Percentiles rank a stretch among this genome's conserved stretches.
These are phyloP conservation scores for Lactifluus echinatus DNA, from an alignment of 768 basidiomycete genomes.

Conservation along the genomic window DNA sequence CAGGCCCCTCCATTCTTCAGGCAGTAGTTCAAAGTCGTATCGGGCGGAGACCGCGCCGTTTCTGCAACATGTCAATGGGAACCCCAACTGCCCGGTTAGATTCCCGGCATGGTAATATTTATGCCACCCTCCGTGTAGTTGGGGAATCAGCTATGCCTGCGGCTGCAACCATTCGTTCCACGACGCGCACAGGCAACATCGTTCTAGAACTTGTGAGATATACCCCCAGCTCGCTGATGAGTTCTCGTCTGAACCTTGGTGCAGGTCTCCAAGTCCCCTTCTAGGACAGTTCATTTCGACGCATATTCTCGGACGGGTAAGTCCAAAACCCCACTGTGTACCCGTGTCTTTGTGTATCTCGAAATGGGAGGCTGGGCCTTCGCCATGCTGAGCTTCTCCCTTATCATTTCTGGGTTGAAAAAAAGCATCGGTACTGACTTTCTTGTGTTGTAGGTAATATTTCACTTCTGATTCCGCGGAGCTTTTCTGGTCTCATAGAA, in stretches of 20 bases:
- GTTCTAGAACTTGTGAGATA: constrained; percentile 13
- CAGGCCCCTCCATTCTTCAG: neutral
- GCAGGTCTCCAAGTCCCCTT: constrained; percentile 10
- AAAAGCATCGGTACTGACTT: constrained; percentile 9
- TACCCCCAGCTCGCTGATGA: neutral
- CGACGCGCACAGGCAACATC: constrained; percentile 12
- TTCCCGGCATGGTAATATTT: constrained; percentile 9
- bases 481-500: constrained; percentile 14
- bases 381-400: neutral
- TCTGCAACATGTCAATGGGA: constrained; percentile 5
- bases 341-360: neutral
- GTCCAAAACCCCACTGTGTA: neutral
- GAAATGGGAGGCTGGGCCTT: neutral
- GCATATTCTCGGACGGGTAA: constrained; percentile 14
- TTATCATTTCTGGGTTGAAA: constrained; percentile 2
- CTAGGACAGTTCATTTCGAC: constrained; percentile 10
- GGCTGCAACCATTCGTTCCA: constrained; percentile 4
- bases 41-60: constrained; percentile 2
- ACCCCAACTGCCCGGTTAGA: constrained; percentile 9
- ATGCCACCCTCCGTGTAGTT: neutral
- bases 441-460: constrained; percentile 14
- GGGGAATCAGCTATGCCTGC: neutral
- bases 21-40: neutral
- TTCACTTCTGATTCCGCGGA: constrained; percentile 18
- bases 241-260: neutral